Conservation (phyloP, 2,329 filamentous ascomycete species). For the Acrodontium crateriforme region DNA sequence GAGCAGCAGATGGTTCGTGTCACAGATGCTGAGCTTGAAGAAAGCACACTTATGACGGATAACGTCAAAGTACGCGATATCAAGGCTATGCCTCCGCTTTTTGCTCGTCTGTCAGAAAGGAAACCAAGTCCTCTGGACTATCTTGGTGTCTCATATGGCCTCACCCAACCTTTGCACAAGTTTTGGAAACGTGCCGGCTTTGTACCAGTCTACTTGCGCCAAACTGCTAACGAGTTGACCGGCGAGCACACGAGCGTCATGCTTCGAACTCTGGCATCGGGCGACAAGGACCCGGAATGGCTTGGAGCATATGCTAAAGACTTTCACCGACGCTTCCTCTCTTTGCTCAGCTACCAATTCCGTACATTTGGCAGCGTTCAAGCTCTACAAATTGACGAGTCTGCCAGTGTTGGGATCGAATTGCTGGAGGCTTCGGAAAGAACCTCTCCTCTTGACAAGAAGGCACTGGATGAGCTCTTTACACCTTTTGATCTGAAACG, state of each 20-base stretch:
- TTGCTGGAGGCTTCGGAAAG: slow-evolving; percentile 40
- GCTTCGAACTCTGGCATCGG: slow-evolving; percentile 58
- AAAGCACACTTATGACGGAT: slow-evolving; percentile 65
- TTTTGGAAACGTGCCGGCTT: slow-evolving; percentile 92
- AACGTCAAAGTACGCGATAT: slow-evolving; percentile 85
- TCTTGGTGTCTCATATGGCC: slow-evolving; percentile 84
- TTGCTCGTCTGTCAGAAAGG: slow-evolving; percentile 74
- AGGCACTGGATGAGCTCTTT: slow-evolving; percentile 61
- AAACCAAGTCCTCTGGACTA: slow-evolving; percentile 75
- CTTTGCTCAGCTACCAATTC: slow-evolving; percentile 86
- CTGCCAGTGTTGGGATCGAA: slow-evolving; percentile 58
- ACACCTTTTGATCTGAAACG: slow-evolving; percentile 92
- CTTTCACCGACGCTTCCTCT: slow-evolving; percentile 87
- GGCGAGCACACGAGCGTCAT: slow-evolving; percentile 98
- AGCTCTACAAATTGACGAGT: slow-evolving; percentile 78
- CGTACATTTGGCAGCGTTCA: slow-evolving; percentile 62
- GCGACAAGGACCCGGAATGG: slow-evolving; percentile 62
- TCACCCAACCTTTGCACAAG: slow-evolving; percentile 76
- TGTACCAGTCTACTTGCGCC: slow-evolving; percentile 79
- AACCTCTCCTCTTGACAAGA: slow-evolving; percentile 49
- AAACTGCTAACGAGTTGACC: slow-evolving; percentile 91
- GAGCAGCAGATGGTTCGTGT: slow-evolving; percentile 54
- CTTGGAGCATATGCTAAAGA: slow-evolving; percentile 81
- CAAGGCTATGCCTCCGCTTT: slow-evolving; percentile 81
- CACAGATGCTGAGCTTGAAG: slow-evolving; percentile 68